Base-by-base conservation (phyloP, 306 rosid species). In the Prunus fruticosa region DNA sequence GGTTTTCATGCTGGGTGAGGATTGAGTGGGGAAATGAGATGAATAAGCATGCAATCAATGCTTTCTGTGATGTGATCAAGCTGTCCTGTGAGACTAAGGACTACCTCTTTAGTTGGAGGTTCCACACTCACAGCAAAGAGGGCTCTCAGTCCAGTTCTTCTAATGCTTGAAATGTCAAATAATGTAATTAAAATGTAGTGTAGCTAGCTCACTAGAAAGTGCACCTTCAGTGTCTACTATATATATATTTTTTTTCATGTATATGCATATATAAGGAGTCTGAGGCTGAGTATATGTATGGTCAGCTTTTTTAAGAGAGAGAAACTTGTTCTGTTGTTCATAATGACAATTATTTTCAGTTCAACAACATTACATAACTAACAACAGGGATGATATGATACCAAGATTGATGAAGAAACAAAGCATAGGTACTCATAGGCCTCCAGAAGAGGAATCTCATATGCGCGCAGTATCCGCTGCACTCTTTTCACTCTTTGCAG, bases 1-100 rank as follows among this genome's bases (percentile, higher is more conserved):
- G 96, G 3, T 92, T 95, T 77, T 87, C 92, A 0, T 95, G 99
- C 82, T 92, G 99, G 99, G 99, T 83, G 74, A 89, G 88, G 82
- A 92, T 95, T 0, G 99, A 95, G 20, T 92, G 97, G 99, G 87
- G 82, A 45, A 80, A 65, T 63, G 71, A 81, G 16, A 77, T 72
- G 64, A 82, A 84, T 79, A 89, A 83, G 69, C 74, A 71, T 30
- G 78, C 86, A 0, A 66, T 89, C 32, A 77, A 85, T 30, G 88
- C 97, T 50, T 95, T 88, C 86, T 90, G 99, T 52, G 97, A 95
- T 12, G 99, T 87, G 47, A 72, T 79, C 9, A 88, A 88, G 61
- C 54, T 89, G 38, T 71, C 77, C 43, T 90, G 98, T 63, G 92
- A 87, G 64, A 86, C 97, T 20, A 91, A 86, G 72, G 96, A 92